Percentiles rank a stretch among this genome's conserved stretches.
Conservation (phyloP, 2,329 filamentous ascomycete species). For the Cladosporium sp. region DNA sequence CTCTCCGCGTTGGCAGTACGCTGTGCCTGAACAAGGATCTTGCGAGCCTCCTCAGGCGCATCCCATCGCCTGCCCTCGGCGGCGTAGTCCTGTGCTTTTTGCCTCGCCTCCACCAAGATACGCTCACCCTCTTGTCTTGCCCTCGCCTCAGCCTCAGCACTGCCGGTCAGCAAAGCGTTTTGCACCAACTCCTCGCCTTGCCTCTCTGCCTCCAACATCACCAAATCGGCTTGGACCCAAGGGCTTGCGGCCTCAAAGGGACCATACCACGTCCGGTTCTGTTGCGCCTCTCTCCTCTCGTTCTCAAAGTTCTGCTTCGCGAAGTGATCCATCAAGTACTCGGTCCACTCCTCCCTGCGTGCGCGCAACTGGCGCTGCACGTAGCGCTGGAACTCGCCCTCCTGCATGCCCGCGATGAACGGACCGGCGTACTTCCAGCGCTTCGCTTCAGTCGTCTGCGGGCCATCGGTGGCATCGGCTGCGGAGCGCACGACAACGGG, state of each 20-base stretch:
- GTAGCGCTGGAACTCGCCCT: constrained; percentile 57
- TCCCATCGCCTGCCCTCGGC: constrained; percentile 15
- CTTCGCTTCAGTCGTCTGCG: constrained; percentile 31
- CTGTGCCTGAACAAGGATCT: constrained; percentile 14
- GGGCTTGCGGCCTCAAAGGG: constrained; percentile 16
- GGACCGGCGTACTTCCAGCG: constrained; percentile 62
- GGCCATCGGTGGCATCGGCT: constrained; percentile 24
- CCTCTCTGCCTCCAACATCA: constrained; percentile 9
- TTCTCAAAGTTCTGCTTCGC: constrained; percentile 23
- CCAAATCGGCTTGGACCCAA: constrained; percentile 1
- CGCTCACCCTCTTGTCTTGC: constrained; percentile 26
- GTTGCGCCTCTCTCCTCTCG: constrained; percentile 26
- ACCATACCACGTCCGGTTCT: constrained; percentile 27
- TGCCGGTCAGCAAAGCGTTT: neutral
- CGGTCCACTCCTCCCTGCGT: constrained; percentile 35
- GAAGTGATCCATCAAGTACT: constrained; percentile 34
- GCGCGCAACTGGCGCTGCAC: constrained; percentile 49
- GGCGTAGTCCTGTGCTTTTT: neutral
- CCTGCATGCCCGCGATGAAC: constrained; percentile 59
- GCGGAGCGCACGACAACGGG: constrained; percentile 26
- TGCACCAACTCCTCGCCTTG: constrained; percentile 12
- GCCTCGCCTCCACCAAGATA: constrained; percentile 6
- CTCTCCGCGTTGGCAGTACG: constrained; percentile 8
- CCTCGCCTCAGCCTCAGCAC: constrained; percentile 18
- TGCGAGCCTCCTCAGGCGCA: constrained; percentile 21